phyloP scores from a whole-genome alignment of 306 rosid genomes.

The Vicia faba region DNA sequence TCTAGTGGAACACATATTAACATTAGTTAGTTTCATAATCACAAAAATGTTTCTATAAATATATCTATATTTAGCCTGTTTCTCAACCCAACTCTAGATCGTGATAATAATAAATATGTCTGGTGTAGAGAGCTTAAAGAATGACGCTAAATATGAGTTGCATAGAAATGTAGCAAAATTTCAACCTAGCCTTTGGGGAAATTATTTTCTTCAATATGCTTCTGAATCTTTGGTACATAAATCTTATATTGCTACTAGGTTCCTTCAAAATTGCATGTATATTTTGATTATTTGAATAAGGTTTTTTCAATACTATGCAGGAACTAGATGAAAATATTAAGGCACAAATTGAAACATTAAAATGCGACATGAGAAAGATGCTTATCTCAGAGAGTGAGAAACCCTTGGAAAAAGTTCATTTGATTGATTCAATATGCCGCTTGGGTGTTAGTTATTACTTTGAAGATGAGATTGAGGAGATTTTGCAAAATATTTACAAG shows the following conservation, averaged over 20 bases:
- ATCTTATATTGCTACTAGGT: too few species aligned
- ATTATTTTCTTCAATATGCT: constrained; percentile 23
- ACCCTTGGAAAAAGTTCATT: constrained; percentile 4
- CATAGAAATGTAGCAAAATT: constrained; percentile 13
- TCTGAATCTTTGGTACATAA: constrained; percentile 7
- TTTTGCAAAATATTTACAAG: constrained; percentile 27
- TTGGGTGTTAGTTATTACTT: constrained; percentile 47
- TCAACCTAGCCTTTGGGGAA: constrained; percentile 9
- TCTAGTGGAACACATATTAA: too few species aligned
- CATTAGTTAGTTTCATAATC: too few species aligned
- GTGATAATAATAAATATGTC: too few species aligned
- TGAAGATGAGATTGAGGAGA: constrained; percentile 40
- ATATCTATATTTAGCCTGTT: too few species aligned
- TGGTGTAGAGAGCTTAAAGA: too few species aligned
- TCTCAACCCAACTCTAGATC: too few species aligned
- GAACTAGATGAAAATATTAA: constrained; percentile 1
- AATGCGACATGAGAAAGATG: constrained; percentile 42
- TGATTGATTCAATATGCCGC: constrained; percentile 53
- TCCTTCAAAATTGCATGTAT: too few species aligned
- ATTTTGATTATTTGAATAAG: not conserved
- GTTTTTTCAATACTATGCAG: constrained; percentile 1
- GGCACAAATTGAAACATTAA: constrained; percentile 25
- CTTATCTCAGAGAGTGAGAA: constrained; percentile 6
- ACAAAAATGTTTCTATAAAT: too few species aligned
- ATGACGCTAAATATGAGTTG: too few species aligned